A percentile compares a stretch with the other conserved stretches of the same genome.
Conservation (phyloP, 2,329 filamentous ascomycete species). For the Ascochyta pisi region DNA sequence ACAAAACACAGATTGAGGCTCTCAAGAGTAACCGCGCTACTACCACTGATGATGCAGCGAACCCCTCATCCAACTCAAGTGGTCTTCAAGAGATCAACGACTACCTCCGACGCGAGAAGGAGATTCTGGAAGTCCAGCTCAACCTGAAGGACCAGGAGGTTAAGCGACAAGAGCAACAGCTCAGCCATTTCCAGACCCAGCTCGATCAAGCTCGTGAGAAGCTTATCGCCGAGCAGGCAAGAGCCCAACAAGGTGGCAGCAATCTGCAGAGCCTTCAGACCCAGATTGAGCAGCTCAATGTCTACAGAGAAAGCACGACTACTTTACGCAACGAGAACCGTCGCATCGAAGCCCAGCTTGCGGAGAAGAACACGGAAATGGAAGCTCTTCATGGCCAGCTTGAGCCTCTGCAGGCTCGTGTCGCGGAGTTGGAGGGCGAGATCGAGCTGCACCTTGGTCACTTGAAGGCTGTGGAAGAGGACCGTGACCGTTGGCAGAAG, state of each 20-base stretch:
- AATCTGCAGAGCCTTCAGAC: conserved; percentile 91
- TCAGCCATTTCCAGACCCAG: conserved; percentile 85
- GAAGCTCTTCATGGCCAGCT: conserved; percentile 77
- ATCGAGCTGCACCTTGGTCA: conserved; percentile 84
- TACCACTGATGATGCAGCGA: conserved; percentile 59
- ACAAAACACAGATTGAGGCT: conserved; percentile 78
- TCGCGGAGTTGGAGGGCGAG: conserved; percentile 83
- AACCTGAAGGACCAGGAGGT: conserved; percentile 87
- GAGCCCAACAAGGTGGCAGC: conserved; percentile 76
- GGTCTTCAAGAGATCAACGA: conserved; percentile 89
- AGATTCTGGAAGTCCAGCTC: conserved; percentile 96
- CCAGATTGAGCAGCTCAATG: conserved; percentile 92
- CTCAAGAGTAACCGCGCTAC: conserved; percentile 77
- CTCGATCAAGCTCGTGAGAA: conserved; percentile 89
- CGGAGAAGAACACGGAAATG: conserved; percentile 76
- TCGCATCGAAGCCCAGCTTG: conserved; percentile 76
- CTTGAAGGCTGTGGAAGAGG: conserved; percentile 85
- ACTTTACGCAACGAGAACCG: conserved; percentile 87
- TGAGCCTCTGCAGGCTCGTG: conserved; percentile 79
- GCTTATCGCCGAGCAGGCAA: conserved; percentile 83
- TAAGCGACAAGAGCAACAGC: conserved; percentile 87
- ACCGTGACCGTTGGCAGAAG: conserved; percentile 94
- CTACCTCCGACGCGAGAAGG: conserved; percentile 93
- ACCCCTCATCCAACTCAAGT: conserved; percentile 64
- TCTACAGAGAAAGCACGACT: conserved; percentile 93